Evolutionary conservation across 2,329 filamentous ascomycete genomes (phyloP), one percentile per base, ranked within the genome.

Genomic region (Pseudogymnoascus sp.): DNA sequence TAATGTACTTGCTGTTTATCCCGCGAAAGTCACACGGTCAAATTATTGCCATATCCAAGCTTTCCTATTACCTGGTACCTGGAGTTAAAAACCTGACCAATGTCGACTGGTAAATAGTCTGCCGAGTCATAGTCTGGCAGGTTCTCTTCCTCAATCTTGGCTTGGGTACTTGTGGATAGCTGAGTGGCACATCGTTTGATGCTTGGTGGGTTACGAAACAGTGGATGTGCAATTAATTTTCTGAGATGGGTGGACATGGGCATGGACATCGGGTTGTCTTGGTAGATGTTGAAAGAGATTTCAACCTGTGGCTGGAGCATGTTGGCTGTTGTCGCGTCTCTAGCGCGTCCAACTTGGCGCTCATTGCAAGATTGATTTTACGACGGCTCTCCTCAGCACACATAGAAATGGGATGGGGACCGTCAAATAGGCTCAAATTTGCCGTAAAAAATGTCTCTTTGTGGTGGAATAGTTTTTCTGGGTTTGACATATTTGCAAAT

Each of bases 51-150:
- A 36, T 60, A 65, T 4, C 66, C 65, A 11, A 66, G 61, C 39
- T 67, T 68, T 15, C 60, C 62, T 18, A 68, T 30, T 8, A 67
- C 64, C 25, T 67, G 66, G 28, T 68, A 67, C 59, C 61, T 65
- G 5, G 63, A 63, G 2, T 4, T 8, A 33, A 66, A 62, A 3
- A 66, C 28, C 30, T 67, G 65, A 7, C 64, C 62, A 62, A 64
- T 66, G 59, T 64, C 59, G 0, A 64, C 57, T 39, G 62, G 66
- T 59, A 63, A 68, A 38, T 65, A 65, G 22, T 25, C 22, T 25
- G 22, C 5, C 22, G 22, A 25, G 22, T 25, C 22, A 25, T 25
- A 41, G 6, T 22, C 6, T 22, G 38, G 38, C 11, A 41, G 18
- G 5, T 12, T 41, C 38, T 41, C 38, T 41, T 41, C 38, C 18